A percentile compares a stretch with the other conserved stretches of the same genome.
phyloP scores from a whole-genome alignment of 495 filamentous ascomycete genomes.

The Viridothelium virens region DNA sequence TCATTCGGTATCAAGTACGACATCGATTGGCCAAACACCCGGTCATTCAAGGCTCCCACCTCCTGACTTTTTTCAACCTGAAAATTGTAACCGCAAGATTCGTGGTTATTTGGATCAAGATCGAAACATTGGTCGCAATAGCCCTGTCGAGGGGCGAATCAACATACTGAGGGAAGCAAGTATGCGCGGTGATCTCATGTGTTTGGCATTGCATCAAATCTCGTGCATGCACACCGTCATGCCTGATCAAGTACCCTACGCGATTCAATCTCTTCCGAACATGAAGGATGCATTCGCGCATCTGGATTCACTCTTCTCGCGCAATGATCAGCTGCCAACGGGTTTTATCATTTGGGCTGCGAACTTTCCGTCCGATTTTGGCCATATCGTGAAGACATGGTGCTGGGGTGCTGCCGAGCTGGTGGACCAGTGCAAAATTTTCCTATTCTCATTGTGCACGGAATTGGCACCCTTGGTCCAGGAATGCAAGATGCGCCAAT shows the following conservation, averaged over 20 bases:
- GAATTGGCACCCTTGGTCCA: neutral
- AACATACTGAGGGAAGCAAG: constrained; percentile 20
- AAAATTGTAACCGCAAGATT: neutral
- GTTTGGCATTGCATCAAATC: constrained; percentile 25
- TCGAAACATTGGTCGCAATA: neutral
- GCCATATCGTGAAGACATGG: constrained; percentile 14
- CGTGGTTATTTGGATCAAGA: neutral
- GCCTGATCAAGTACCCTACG: neutral
- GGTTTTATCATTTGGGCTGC: constrained; percentile 23
- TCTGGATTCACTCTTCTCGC: constrained; percentile 17
- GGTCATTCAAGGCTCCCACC: neutral
- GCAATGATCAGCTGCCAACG: constrained; percentile 17
- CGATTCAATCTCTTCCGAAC: constrained; percentile 14
- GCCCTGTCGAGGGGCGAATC: constrained; percentile 7
- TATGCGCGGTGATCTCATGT: constrained; percentile 18
- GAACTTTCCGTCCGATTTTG: constrained; percentile 19
- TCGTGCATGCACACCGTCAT: constrained; percentile 9
- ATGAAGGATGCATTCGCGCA: neutral
- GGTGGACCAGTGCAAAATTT: neutral
- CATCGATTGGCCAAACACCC: neutral
- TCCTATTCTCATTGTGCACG: neutral
- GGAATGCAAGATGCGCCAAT: constrained; percentile 3
- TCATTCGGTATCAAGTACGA: neutral
- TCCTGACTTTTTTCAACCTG: neutral
- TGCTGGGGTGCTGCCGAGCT: neutral